Conservation (phyloP, 805 yeast species). For the Yamadazyma insecticola region DNA sequence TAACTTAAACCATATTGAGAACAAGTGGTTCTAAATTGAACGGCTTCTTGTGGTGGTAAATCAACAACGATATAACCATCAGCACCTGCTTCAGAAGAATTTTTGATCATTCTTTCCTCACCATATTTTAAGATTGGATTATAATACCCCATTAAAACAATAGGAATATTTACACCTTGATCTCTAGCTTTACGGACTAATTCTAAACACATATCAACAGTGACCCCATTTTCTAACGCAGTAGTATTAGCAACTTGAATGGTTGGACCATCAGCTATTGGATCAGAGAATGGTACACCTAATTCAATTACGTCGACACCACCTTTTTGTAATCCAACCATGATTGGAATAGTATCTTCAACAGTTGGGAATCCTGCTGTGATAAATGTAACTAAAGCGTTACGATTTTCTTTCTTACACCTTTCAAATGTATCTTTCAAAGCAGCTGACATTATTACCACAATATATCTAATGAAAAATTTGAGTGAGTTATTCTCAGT, state of each 20-base stretch:
- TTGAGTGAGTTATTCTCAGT: background rate
- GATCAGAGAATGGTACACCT: constrained; percentile 96
- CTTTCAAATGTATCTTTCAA: constrained; percentile 56
- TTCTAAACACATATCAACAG: constrained; percentile 64
- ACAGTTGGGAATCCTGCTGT: constrained; percentile 93
- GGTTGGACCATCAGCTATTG: constrained; percentile 98
- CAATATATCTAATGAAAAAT: background rate
- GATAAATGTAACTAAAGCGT: constrained; percentile 85
- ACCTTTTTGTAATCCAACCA: constrained; percentile 87
- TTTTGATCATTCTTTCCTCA: constrained; percentile 75
- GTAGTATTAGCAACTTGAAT: constrained; percentile 82
- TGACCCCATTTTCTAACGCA: constrained; percentile 83
- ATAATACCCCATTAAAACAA: constrained; percentile 95
- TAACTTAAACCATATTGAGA: constrained; percentile 67
- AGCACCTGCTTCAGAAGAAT: constrained; percentile 84
- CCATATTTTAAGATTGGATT: constrained; percentile 91
- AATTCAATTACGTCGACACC: constrained; percentile 94
- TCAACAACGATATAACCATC: constrained; percentile 94
- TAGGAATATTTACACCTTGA: constrained; percentile 82
- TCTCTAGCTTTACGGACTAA: constrained; percentile 71
- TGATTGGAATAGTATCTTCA: constrained; percentile 81
- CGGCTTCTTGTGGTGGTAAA: constrained; percentile 97
- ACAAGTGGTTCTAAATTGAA: constrained; percentile 74
- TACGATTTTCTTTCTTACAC: constrained; percentile 65
- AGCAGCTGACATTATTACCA: constrained; percentile 43